These are phyloP conservation scores for Penicillium desertorum DNA, from an alignment of 495 filamentous ascomycete species.

Conservation along the genomic window DNA sequence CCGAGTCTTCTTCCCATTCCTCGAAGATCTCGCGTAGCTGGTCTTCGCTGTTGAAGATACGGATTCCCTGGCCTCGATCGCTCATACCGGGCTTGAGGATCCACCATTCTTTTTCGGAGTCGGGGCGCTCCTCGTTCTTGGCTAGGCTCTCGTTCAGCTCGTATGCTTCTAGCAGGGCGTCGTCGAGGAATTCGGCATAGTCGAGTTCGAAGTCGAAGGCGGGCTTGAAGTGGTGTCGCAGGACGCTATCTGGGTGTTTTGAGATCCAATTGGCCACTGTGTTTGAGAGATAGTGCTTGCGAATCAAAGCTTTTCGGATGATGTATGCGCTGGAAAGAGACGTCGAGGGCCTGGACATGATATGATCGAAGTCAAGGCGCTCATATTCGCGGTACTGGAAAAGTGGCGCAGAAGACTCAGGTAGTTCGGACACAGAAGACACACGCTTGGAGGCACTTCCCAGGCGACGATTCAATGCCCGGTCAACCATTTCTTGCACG, in stretches of 20 bases:
- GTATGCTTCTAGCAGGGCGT: constrained; percentile 84
- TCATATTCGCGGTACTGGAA: constrained; percentile 91
- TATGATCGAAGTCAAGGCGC: constrained; percentile 73
- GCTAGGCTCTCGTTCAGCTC: constrained; percentile 76
- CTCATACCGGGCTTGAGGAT: constrained; percentile 97
- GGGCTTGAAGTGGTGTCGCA: constrained; percentile 68
- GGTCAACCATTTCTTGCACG: constrained; percentile 76
- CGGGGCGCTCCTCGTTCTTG: constrained; percentile 53
- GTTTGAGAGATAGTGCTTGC: constrained; percentile 86
- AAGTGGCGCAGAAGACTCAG: constrained; percentile 46
- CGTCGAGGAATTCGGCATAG: constrained; percentile 94
- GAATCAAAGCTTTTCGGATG: constrained; percentile 95
- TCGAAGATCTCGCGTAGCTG: constrained; percentile 84
- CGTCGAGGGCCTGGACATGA: constrained; percentile 57
- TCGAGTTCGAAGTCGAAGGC: constrained; percentile 87
- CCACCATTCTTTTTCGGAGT: constrained; percentile 81
- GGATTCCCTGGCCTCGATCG: constrained; percentile 88
- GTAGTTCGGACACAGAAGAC: constrained; percentile 43
- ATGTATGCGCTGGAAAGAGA: constrained; percentile 79
- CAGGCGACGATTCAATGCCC: constrained; percentile 65
- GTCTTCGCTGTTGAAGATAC: constrained; percentile 79
- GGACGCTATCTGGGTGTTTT: constrained; percentile 71
- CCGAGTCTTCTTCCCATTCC: constrained; percentile 70
- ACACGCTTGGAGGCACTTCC: constrained; percentile 48
- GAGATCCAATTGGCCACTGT: constrained; percentile 77